phyloP scores from a whole-genome alignment of 2,329 filamentous ascomycete species.

The Cylindrodendrum hubeiense region DNA sequence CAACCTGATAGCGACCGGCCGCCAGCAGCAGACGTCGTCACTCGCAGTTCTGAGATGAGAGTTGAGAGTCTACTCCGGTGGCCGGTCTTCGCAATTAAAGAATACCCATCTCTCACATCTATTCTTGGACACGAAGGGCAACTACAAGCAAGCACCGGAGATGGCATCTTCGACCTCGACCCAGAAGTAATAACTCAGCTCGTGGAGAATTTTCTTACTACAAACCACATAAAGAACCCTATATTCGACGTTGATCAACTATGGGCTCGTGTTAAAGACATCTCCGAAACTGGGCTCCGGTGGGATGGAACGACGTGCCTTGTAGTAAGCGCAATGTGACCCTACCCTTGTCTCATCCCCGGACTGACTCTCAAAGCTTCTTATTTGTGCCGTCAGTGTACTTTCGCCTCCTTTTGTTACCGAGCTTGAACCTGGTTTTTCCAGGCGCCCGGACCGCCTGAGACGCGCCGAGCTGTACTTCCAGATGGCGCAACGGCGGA shows the following conservation, averaged over 20 bases:
- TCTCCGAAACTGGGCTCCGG: conserved; percentile 28
- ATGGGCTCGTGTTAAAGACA: conserved; percentile 27
- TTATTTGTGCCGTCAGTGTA: conserved; percentile 37
- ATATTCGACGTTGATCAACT: conserved; percentile 33
- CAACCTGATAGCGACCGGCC: conserved; percentile 16
- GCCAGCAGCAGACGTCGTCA: conserved; percentile 26
- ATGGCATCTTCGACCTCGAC: conserved; percentile 29
- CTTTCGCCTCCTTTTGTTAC: conserved; percentile 20
- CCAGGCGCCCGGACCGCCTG: conserved; percentile 18
- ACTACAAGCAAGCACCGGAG: conserved; percentile 5
- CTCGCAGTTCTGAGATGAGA: conserved; percentile 29
- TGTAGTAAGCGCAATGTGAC: conserved; percentile 23
- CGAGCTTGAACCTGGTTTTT: conserved; percentile 24
- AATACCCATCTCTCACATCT: conserved; percentile 16
- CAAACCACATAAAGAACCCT: conserved; percentile 39
- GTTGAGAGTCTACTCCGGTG: conserved; percentile 25
- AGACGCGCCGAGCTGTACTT: conserved; percentile 34
- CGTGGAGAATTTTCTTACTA: conserved; percentile 36
- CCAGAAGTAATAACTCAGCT: conserved; percentile 29
- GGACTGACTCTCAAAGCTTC: conserved; percentile 28
- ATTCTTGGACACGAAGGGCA: conserved; percentile 15
- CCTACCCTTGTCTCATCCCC: not conserved
- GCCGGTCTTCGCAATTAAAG: conserved; percentile 18
- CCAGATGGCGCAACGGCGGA: conserved; percentile 35
- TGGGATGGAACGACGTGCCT: conserved; percentile 40